These are phyloP conservation scores for Pseudomonodictys pantanalensis DNA, from an alignment of 495 filamentous ascomycete genomes.

Conservation along the genomic window DNA sequence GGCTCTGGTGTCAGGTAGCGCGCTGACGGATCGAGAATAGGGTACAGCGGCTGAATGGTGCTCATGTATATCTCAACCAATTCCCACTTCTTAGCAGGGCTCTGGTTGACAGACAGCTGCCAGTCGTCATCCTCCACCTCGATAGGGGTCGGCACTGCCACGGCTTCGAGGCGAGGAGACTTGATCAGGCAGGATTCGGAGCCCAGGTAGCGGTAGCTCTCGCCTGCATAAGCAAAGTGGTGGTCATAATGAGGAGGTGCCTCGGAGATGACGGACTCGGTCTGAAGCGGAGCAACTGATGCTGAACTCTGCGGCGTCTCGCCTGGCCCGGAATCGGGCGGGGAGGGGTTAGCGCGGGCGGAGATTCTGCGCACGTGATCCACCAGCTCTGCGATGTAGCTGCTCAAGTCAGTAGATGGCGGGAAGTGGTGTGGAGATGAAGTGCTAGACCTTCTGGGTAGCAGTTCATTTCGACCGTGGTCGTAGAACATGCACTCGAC, in stretches of 20 bases:
- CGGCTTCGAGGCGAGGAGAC: slow-evolving; percentile 4
- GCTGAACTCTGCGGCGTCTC: background rate
- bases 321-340: background rate
- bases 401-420: background rate
- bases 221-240: slow-evolving; percentile 24
- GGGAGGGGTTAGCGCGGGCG: slow-evolving; percentile 1
- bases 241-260: slow-evolving; percentile 3
- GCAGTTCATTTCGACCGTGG: slow-evolving; percentile 22
- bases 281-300: background rate
- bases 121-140: slow-evolving; percentile 6
- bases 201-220: slow-evolving; percentile 23
- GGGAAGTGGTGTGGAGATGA: background rate
- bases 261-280: slow-evolving; percentile 6
- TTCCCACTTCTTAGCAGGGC: slow-evolving; percentile 1
- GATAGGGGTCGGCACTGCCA: background rate
- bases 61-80: slow-evolving; percentile 13
- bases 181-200: slow-evolving; percentile 18
- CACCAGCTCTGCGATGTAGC: slow-evolving; percentile 21
- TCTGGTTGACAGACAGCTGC: slow-evolving; percentile 1
- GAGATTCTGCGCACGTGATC: slow-evolving; percentile 18
- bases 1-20: slow-evolving; percentile 9
- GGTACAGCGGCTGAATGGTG: slow-evolving; percentile 19
- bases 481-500: slow-evolving; percentile 22
- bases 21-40: slow-evolving; percentile 9
- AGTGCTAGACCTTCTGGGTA: slow-evolving; percentile 1